Base-by-base conservation (phyloP, 1,284 basidiomycete species). In the Leccinum subrobustum region DNA sequence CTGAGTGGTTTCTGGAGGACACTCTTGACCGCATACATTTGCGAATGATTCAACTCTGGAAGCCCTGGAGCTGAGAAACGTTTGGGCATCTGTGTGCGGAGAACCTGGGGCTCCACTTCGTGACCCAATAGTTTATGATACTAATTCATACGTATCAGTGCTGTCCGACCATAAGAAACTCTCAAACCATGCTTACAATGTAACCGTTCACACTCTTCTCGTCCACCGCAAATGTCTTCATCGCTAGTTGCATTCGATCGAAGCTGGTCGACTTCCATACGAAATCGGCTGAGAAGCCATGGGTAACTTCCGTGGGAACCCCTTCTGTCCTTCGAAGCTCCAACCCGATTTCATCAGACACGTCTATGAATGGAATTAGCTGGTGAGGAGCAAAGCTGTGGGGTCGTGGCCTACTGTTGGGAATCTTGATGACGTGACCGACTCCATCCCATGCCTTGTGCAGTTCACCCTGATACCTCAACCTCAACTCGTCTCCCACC, bases 231-330 rank as follows among this genome's bases (percentile, higher is more conserved):
- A 99, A 99, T 2, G 95, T 98, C 82, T 97, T 98, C 95, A 99
- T 98, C 1, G 97, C 97, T 54, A 93, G 82, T 74, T 99, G 97
- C 97, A 99, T 99, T 58, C 97, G 86, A 75, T 98, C 96, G 69
- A 99, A 99, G 72, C 95, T 97, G 1, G 97, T 99, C 6, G 95
- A 95, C 77, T 99, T 99, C 97, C 97, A 99, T 14, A 99, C 95
- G 71, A 99, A 99, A 74, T 99, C 97, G 48, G 91, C 96, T 0
- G 92, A 90, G 72, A 97, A 99, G 68, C 95, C 93, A 71, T 96
- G 93, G 0, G 93, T 96, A 78, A 95, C 88, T 55, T 99, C 95
- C 20, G 90, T 87, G 3, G 97, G 97, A 6, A 97, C 96, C n/a
- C 93, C 93, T 65, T 98, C 96, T 5, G 92, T 88, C 57, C 92